Evolutionary conservation across 176 grass and related monocot species (phyloP).

Genomic region (Oryza coarctata): DNA sequence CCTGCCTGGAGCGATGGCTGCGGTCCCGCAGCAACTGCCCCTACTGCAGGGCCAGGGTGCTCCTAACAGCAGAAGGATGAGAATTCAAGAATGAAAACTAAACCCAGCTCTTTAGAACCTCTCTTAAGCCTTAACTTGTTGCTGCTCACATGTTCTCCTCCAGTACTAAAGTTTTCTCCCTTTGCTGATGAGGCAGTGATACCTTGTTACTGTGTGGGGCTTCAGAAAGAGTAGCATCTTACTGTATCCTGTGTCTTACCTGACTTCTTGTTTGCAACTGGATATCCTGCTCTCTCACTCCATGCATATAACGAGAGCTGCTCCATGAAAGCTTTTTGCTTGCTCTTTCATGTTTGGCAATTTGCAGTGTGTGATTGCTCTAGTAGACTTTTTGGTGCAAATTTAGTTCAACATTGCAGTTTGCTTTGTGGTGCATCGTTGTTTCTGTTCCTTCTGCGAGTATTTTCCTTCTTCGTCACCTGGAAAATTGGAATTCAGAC

Average conservation of each 20-base stretch:
- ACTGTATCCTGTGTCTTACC: not conserved
- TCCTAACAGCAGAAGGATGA: constrained; percentile 29
- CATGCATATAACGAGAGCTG: not conserved
- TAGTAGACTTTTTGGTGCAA: not conserved
- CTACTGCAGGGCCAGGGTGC: constrained; percentile 52
- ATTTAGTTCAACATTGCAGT: not conserved
- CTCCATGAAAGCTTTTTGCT: not conserved
- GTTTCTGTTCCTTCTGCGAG: not conserved
- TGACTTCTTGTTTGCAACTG: not conserved
- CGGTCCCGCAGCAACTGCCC: constrained; percentile 54
- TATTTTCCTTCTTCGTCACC: not conserved
- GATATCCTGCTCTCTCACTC: not conserved
- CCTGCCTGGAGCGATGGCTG: constrained; percentile 62
- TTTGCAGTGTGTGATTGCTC: not conserved
- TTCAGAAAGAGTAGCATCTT: not conserved
- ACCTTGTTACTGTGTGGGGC: not conserved
- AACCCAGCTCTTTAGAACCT: not conserved
- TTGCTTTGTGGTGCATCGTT: not conserved
- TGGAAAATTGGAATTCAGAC: not conserved
- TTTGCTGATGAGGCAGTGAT: not conserved
- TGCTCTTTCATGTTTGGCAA: not conserved
- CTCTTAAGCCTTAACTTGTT: not conserved
- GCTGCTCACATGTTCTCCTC: constrained; percentile 1
- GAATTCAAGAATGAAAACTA: not conserved
- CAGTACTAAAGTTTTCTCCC: not conserved